phyloP scores from a whole-genome alignment of 2,329 filamentous ascomycete genomes.

The Aspergillus neotritici region DNA sequence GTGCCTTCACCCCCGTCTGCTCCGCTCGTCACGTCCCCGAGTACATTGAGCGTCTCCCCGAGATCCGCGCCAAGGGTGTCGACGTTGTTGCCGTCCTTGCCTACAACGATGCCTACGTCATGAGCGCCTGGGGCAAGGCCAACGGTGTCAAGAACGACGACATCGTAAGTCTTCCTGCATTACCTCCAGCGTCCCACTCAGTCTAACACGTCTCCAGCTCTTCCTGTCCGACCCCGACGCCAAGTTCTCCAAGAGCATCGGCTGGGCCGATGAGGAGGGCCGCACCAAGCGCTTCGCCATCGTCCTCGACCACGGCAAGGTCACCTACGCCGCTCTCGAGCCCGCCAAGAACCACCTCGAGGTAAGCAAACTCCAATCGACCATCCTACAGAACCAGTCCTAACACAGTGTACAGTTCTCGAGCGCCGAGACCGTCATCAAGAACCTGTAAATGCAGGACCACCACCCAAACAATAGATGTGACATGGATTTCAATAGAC shows the following conservation, averaged over 20 bases:
- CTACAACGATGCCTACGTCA: conserved; percentile 79
- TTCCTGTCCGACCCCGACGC: conserved; percentile 70
- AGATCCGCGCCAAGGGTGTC: conserved; percentile 73
- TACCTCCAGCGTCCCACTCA: not conserved
- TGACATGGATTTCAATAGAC: conserved; percentile 12
- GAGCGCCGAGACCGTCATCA: conserved; percentile 34
- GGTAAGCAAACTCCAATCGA: conserved; percentile 25
- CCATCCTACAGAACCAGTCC: conserved; percentile 12
- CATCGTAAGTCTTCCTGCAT: conserved; percentile 45
- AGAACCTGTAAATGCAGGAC: conserved; percentile 29
- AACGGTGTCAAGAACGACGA: conserved; percentile 69
- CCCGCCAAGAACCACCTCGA: conserved; percentile 38
- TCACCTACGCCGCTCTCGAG: conserved; percentile 75
- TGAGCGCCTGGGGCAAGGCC: conserved; percentile 86
- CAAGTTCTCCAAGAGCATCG: conserved; percentile 71
- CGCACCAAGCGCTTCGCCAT: conserved; percentile 75
- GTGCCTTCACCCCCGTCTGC: conserved; percentile 83
- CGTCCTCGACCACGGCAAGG: conserved; percentile 75
- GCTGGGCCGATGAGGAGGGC: conserved; percentile 66
- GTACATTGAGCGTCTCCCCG: conserved; percentile 66
- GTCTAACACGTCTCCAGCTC: conserved; percentile 43
- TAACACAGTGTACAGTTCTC: conserved; percentile 30
- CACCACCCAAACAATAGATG: conserved; percentile 10
- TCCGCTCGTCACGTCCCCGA: conserved; percentile 73
- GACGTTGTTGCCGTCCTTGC: conserved; percentile 77